These are phyloP conservation scores for Hondaea fermentalgiana DNA, from an alignment of 108 stramenopile species.

Conservation along the genomic window DNA sequence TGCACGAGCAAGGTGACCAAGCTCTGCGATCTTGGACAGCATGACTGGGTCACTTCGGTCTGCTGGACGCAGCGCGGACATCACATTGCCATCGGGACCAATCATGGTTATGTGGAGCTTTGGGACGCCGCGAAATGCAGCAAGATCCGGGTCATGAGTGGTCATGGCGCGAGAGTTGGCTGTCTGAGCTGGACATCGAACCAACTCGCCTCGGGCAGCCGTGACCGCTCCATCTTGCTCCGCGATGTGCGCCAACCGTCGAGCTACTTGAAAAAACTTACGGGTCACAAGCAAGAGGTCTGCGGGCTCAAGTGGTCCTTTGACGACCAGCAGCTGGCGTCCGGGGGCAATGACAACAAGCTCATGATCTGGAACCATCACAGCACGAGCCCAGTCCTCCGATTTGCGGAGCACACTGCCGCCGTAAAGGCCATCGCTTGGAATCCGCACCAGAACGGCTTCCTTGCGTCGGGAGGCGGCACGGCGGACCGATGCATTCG, in stretches of 20 bases:
- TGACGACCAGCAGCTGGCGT: constrained; percentile 38
- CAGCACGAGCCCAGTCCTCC: constrained; percentile 7
- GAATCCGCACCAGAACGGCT: constrained; percentile 91
- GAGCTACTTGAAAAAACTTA: constrained; percentile 53
- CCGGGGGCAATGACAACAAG: constrained; percentile 97
- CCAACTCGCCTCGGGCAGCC: constrained; percentile 76
- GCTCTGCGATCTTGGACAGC: constrained; percentile 63
- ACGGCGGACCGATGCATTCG: constrained; percentile 95
- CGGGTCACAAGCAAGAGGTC: constrained; percentile 88
- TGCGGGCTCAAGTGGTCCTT: constrained; percentile 90
- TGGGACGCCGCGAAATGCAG: constrained; percentile 82
- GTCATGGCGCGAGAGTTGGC: constrained; percentile 82
- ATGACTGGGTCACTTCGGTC: constrained; percentile 68
- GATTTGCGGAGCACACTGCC: constrained; percentile 79
- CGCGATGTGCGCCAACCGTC: constrained; percentile 69
- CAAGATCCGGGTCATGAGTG: constrained; percentile 64
- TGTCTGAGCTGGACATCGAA: constrained; percentile 77
- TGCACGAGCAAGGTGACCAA: constrained; percentile 81
- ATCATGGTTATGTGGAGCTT: constrained; percentile 72
- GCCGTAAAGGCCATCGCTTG: constrained; percentile 99
- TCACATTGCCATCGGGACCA: constrained; percentile 83
- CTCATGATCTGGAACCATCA: constrained; percentile 76
- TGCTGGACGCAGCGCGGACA: constrained; percentile 82
- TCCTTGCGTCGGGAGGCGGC: constrained; percentile 92
- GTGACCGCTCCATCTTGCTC: constrained; percentile 77